A percentile compares a stretch with the other conserved stretches of the same genome.
These are phyloP conservation scores for grape (Vitis vinifera) DNA, from an alignment of 164 flowering plant species.

Conservation along the genomic window ASM3070453v1 NC_081811.1:22791001-22791500, in stretches of 20 bases:
- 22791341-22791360: not conserved
- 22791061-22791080: slow-evolving; percentile 65
- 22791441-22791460: slow-evolving; percentile 82
- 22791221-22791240: slow-evolving; percentile 81
- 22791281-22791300: slow-evolving; percentile 84
- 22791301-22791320: slow-evolving; percentile 47
- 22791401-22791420: slow-evolving; percentile 57
- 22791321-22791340: not conserved
- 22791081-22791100: slow-evolving; percentile 84
- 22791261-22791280: slow-evolving; percentile 69
- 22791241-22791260: slow-evolving; percentile 86
- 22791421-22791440: slow-evolving; percentile 74
- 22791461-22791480: slow-evolving; percentile 69
- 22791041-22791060: slow-evolving; percentile 50
- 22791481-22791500: slow-evolving; percentile 78
- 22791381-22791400: slow-evolving; percentile 48
- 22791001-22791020: slow-evolving; percentile 51
- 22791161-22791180: slow-evolving; percentile 72
- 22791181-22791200: slow-evolving; percentile 68
- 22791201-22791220: slow-evolving; percentile 49
- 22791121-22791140: slow-evolving; percentile 13
- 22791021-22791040: slow-evolving; percentile 82
- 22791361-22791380: not conserved
- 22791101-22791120: slow-evolving; percentile 38
- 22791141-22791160: slow-evolving; percentile 47